Percentiles rank a stretch among this genome's conserved stretches.
Evolutionary conservation across 169 alveolate genomes (phyloP).

Genomic region (Cyclospora cayetanensis): DNA sequence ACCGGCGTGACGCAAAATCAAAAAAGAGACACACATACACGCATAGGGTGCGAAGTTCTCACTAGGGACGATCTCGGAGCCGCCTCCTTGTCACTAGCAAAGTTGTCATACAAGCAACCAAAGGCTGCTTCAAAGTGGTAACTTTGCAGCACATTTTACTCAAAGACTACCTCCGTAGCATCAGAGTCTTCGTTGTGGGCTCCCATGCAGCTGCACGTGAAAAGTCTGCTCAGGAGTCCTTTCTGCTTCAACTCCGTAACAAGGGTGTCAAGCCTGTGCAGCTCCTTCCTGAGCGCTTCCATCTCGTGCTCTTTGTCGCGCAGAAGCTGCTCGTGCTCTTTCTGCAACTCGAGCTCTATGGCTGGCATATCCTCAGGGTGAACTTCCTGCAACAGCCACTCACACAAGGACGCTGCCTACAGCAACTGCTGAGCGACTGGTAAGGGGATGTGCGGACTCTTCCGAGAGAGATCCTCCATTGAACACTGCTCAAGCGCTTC

Average conservation of each 20-base stretch:
- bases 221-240: not conserved
- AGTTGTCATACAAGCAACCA: not conserved
- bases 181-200: not conserved
- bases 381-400: not conserved
- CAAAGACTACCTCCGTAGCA: not conserved
- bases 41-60: too few species aligned
- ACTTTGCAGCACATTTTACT: not conserved
- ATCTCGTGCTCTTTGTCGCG: not conserved
- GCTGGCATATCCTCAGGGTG: not conserved
- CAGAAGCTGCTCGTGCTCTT: conserved; percentile 29
- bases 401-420: not conserved
- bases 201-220: not conserved
- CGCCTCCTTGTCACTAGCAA: not conserved
- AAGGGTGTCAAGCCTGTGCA: not conserved
- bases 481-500: too few species aligned
- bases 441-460: too few species aligned
- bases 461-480: too few species aligned
- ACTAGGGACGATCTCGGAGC: too few species aligned
- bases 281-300: not conserved
- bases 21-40: too few species aligned
- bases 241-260: not conserved
- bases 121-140: too few species aligned
- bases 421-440: not conserved
- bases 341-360: conserved; percentile 29
- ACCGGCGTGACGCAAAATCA: too few species aligned